Conservation (phyloP, 805 yeast species). For the Saccharomycopsis sp. region DNA sequence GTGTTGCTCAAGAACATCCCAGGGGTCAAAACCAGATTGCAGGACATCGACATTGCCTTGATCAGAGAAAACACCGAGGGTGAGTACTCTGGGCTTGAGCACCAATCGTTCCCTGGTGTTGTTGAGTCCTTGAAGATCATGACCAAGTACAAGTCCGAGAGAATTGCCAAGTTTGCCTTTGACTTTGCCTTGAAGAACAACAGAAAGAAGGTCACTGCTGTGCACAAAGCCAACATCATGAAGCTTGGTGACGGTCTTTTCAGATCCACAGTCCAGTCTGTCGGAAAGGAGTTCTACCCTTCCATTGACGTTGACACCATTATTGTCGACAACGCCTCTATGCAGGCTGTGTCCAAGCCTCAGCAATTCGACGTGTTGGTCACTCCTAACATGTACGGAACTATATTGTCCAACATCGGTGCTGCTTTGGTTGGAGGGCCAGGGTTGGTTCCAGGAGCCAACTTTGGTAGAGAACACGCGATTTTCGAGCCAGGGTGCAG, state of each 20-base stretch:
- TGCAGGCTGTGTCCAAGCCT: constrained; percentile 98
- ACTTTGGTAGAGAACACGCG: constrained; percentile 95
- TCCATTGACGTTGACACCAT: constrained; percentile 78
- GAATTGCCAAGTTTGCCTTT: constrained; percentile 95
- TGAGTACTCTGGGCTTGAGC: constrained; percentile 97
- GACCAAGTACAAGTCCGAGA: constrained; percentile 90
- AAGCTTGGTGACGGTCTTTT: constrained; percentile 97
- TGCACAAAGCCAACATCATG: constrained; percentile 99
- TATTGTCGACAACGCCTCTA: constrained; percentile 97
- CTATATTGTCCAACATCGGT: constrained; percentile 95
- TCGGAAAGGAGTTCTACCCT: constrained; percentile 81
- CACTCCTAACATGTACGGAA: constrained; percentile 97
- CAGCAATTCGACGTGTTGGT: constrained; percentile 98
- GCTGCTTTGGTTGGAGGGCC: constrained; percentile 95
- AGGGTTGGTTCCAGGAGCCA: constrained; percentile 97
- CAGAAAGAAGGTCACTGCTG: constrained; percentile 90
- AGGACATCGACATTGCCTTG: constrained; percentile 84
- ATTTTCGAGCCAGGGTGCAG: constrained; percentile 99
- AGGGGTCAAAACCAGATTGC: constrained; percentile 86
- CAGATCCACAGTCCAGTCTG: constrained; percentile 85
- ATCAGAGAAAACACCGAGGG: constrained; percentile 99
- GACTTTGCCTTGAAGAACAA: constrained; percentile 90
- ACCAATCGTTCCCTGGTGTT: constrained; percentile 94
- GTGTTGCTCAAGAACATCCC: constrained; percentile 91
- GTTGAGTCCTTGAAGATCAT: constrained; percentile 94